These are phyloP conservation scores for Serendipita vermifera DNA, from an alignment of 768 basidiomycete genomes.

Conservation along the genomic window DNA sequence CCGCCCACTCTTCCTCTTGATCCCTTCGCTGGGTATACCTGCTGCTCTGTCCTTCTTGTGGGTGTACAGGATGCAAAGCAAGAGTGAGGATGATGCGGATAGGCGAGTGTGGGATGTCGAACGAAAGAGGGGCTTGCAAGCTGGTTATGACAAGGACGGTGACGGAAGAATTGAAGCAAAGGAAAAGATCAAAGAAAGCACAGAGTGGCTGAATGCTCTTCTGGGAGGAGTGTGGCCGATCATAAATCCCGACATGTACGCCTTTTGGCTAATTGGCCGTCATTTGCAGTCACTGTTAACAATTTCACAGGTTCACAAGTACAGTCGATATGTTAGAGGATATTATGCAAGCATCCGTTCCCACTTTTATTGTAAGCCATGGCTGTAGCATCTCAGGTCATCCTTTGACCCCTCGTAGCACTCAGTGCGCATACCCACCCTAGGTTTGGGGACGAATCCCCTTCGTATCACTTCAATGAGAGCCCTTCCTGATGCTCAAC, in stretches of 20 bases:
- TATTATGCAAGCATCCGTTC: constrained; percentile 11
- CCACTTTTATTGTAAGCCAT: not conserved
- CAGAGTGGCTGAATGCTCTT: constrained; percentile 10
- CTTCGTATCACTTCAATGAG: constrained; percentile 7
- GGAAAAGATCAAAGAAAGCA: constrained; percentile 10
- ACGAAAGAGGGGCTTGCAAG: not conserved
- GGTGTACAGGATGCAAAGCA: constrained; percentile 7
- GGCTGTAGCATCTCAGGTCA: not conserved
- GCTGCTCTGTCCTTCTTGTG: not conserved
- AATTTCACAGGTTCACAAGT: constrained; percentile 7
- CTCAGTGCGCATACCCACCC: constrained; percentile 8
- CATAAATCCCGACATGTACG: constrained; percentile 13
- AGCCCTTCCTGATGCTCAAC: constrained; percentile 8
- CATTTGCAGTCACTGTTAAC: not conserved
- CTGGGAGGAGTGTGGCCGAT: constrained; percentile 8
- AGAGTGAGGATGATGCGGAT: constrained; percentile 2
- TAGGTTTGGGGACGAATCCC: constrained; percentile 8
- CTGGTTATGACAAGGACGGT: constrained; percentile 8
- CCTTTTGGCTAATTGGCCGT: too few relatives aligned
- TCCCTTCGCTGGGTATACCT: constrained; percentile 8
- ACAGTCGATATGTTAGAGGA: constrained; percentile 12
- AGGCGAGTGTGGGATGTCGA: constrained; percentile 7
- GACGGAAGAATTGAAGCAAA: constrained; percentile 3
- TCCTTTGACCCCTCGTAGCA: not conserved
- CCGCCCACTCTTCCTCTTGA: constrained; percentile 8